A percentile compares a stretch with the other conserved stretches of the same genome.
phyloP scores from a whole-genome alignment of 305 asterid species.

The Solanum chacoense region DNA sequence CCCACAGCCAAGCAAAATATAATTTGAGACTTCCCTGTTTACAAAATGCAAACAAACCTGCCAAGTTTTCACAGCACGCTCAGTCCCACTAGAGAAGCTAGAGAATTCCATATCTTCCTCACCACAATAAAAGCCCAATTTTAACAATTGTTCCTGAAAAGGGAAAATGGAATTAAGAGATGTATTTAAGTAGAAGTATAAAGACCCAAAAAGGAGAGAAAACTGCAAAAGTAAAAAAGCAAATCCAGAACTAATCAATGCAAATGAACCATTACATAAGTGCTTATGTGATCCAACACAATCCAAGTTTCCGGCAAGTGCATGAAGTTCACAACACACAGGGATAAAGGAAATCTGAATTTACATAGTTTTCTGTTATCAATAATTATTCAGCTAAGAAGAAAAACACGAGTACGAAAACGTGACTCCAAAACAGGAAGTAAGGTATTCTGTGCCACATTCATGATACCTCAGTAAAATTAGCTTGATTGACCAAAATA shows the following conservation, averaged over 20 bases:
- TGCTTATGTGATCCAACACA: background rate
- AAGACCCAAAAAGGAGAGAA: background rate
- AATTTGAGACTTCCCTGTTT: background rate
- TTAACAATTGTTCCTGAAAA: slow-evolving; percentile 61
- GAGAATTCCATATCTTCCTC: slow-evolving; percentile 90
- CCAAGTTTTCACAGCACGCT: slow-evolving; percentile 94
- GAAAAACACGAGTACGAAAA: background rate
- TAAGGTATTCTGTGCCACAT: background rate
- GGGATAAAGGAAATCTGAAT: background rate
- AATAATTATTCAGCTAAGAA: background rate
- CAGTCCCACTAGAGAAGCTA: slow-evolving; percentile 68
- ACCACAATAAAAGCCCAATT: slow-evolving; percentile 83
- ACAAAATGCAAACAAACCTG: slow-evolving; percentile 45
- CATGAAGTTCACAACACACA: background rate
- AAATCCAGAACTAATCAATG: background rate
- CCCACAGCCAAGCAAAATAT: background rate
- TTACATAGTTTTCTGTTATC: background rate
- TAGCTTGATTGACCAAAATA: background rate
- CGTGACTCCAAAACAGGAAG: background rate
- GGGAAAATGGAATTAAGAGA: background rate
- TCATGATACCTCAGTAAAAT: background rate
- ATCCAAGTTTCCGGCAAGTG: background rate
- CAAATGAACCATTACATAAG: background rate
- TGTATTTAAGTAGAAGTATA: background rate
- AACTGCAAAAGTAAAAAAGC: background rate